Evolutionary conservation across 257 asterid species (phyloP), one percentile per base, ranked within the genome.

Genomic region (Primulina eburnea): DNA sequence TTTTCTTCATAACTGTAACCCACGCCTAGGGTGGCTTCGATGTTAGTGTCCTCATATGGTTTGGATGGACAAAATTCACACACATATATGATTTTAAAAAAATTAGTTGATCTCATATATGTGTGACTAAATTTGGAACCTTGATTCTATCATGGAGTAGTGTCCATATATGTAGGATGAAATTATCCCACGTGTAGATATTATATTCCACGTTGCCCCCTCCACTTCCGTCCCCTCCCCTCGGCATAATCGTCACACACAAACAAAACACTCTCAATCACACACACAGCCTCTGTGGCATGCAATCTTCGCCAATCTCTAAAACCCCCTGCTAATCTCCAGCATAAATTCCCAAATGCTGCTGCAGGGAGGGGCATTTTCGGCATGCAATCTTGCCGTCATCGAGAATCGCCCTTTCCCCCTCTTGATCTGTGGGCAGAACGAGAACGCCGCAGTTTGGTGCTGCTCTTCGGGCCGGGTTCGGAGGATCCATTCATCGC

Each of bases 301-400:
- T 55, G 55, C 72, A 73, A 62, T 76, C 57, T 61, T 20, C 38
- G 70, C 66, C 20, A 80, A 43, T 43, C 61, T 8, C 66, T 9
- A 3, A 56, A 33, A 26, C 8, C 69, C 67, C 43, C 14, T 9
- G 35, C 40, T 18, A 35, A 56, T 68, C 40, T 60, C 17, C 60
- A 60, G n/a, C 56, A 14, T 33, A 34, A 12, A 43, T 43, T 70
- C 32, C 64, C 71, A 12, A 73, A 81, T 84, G 83, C 71, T 82
- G 85, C 58, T 77, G 58, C 64, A 74, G 62, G 87, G 81, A 72
- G 79, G 84, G 74, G 72, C 80, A 11, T 75, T 79, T 38, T 68
- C 87, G 67, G 73, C 85, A n/a, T 78, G 78, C 82, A 80, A 56
- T 82, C 81, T 76, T 75, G 77, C 85, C 72, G 66, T 18, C 28